phyloP scores from a whole-genome alignment of 306 rosid genomes.

The Lotus japonicus region DNA sequence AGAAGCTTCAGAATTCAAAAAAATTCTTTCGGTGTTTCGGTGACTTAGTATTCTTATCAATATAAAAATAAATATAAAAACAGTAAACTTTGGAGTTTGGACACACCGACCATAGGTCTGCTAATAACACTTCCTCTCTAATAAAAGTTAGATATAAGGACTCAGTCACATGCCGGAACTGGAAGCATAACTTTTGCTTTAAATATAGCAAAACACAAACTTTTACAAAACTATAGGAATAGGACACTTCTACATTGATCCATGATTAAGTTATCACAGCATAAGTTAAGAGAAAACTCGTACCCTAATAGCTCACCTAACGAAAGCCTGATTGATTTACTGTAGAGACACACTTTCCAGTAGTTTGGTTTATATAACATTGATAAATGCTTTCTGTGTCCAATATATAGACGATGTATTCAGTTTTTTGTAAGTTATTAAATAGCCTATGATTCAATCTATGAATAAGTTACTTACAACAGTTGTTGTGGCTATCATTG shows the following conservation, averaged over 20 bases:
- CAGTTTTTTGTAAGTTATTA: background rate
- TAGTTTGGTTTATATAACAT: background rate
- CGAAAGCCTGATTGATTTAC: background rate
- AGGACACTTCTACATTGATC: background rate
- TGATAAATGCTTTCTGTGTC: background rate
- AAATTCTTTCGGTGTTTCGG: too few species aligned
- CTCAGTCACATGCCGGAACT: background rate
- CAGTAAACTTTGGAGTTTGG: too few species aligned
- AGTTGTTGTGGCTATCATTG: constrained; percentile 93
- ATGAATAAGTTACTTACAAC: constrained; percentile 50
- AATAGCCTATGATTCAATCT: background rate
- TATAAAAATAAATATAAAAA: too few species aligned
- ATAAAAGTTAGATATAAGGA: too few species aligned
- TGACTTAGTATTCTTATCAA: too few species aligned
- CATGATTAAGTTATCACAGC: background rate
- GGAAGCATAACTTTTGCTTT: background rate
- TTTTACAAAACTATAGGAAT: background rate
- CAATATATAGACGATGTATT: background rate
- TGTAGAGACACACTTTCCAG: background rate
- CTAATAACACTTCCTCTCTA: too few species aligned
- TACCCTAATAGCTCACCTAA: constrained; percentile 4
- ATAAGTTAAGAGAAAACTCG: background rate
- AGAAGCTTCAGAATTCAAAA: too few species aligned
- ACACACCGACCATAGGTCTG: too few species aligned
- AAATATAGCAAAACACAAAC: background rate